These are phyloP conservation scores for Backusella luteola DNA, from an alignment of 192 early-diverging fungal species.

Conservation along the genomic window DNA sequence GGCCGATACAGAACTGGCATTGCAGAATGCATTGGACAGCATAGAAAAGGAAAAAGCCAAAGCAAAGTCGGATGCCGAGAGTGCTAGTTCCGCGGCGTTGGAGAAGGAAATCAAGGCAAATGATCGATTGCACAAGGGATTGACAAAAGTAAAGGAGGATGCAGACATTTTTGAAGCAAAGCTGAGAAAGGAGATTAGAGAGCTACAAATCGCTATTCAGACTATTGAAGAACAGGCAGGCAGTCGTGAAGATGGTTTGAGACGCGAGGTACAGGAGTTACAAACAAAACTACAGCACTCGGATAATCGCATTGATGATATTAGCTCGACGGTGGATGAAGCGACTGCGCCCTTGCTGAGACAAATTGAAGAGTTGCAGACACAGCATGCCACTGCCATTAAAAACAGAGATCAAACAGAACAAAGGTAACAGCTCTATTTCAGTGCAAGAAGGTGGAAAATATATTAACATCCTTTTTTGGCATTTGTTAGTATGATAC, in stretches of 20 bases:
- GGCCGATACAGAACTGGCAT: neutral
- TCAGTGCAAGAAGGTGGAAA: no score
- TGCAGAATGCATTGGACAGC: slow-evolving; percentile 1
- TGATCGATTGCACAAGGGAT: slow-evolving; percentile 41
- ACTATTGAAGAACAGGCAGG: slow-evolving; percentile 42
- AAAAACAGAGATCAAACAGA: slow-evolving; percentile 48
- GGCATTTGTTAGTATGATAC: neutral
- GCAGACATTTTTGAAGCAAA: slow-evolving; percentile 33
- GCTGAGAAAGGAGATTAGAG: slow-evolving; percentile 38
- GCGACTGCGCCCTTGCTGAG: slow-evolving; percentile 41
- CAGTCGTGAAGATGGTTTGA: slow-evolving; percentile 41
- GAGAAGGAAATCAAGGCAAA: slow-evolving; percentile 49
- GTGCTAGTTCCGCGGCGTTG: slow-evolving; percentile 41
- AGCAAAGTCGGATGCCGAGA: slow-evolving; percentile 26
- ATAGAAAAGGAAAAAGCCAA: slow-evolving; percentile 20
- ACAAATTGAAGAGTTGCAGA: slow-evolving; percentile 47
- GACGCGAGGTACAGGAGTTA: slow-evolving; percentile 31
- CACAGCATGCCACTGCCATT: slow-evolving; percentile 36
- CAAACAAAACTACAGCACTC: slow-evolving; percentile 41
- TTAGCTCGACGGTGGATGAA: slow-evolving; percentile 39
- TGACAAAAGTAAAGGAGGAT: slow-evolving; percentile 30
- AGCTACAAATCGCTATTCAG: slow-evolving; percentile 43
- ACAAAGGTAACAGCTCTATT: slow-evolving; percentile 20
- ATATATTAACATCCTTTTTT: neutral
- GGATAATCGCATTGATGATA: slow-evolving; percentile 41